Percentiles rank a stretch among this genome's conserved stretches.
Conservation (phyloP, 2,329 filamentous ascomycete species). For the Talaromyces sp. region DNA sequence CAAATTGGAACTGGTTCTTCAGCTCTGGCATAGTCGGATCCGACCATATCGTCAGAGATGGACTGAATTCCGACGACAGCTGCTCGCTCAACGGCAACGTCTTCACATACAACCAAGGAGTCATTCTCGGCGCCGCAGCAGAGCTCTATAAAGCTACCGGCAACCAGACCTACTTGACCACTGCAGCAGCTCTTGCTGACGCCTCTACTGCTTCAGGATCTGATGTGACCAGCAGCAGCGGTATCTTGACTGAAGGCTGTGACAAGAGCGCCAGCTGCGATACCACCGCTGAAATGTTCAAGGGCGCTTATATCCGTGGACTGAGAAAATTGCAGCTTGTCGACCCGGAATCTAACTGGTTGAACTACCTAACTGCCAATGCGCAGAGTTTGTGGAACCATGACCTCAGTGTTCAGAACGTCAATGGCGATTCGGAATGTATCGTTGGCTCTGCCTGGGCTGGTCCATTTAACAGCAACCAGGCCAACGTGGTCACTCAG, state of each 20-base stretch:
- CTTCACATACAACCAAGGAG: slow-evolving; percentile 16
- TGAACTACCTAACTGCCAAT: slow-evolving; percentile 55
- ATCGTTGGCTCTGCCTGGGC: slow-evolving; percentile 16
- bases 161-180: slow-evolving; percentile 31
- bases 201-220: slow-evolving; percentile 42
- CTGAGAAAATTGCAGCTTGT: slow-evolving; percentile 53
- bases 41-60: slow-evolving; percentile 12
- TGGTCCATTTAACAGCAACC: slow-evolving; percentile 14
- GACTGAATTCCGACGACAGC: slow-evolving; percentile 4
- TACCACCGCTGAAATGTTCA: slow-evolving; percentile 58
- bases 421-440: slow-evolving; percentile 10
- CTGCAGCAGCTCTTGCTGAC: slow-evolving; percentile 46
- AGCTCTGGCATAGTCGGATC: slow-evolving; percentile 11
- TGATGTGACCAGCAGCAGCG: slow-evolving; percentile 27
- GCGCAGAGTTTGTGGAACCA: slow-evolving; percentile 63
- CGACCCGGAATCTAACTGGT: slow-evolving; percentile 47
- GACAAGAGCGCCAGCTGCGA: slow-evolving; percentile 44
- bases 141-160: slow-evolving; percentile 16
- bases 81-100: slow-evolving; percentile 6
- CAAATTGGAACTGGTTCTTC: slow-evolving; percentile 15
- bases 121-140: slow-evolving; percentile 16
- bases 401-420: slow-evolving; percentile 30
- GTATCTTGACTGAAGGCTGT: slow-evolving; percentile 51
- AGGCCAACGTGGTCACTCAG: slow-evolving; percentile 10
- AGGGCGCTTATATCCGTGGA: slow-evolving; percentile 63